phyloP scores from a whole-genome alignment of 352 stramenopile genomes.

The Phytopythium cucurbitacearum region DNA sequence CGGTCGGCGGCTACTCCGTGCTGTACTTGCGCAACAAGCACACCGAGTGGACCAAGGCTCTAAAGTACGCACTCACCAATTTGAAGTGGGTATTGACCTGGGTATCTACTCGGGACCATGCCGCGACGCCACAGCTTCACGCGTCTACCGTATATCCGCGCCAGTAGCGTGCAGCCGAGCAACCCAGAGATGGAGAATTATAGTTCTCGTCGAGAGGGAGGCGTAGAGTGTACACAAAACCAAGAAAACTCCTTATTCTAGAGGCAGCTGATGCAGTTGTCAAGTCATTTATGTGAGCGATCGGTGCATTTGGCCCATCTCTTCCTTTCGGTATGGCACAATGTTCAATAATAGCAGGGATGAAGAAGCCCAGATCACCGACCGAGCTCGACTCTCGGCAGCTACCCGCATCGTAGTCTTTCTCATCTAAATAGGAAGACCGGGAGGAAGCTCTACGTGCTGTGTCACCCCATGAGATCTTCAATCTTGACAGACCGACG shows the following conservation, averaged over 20 bases:
- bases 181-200: too few relatives aligned
- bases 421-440: constrained; percentile 39
- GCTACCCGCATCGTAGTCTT: background rate
- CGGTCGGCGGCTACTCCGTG: constrained; percentile 63
- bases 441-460: constrained; percentile 3
- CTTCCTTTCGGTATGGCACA: too few relatives aligned
- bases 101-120: constrained; percentile 35
- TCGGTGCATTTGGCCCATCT: too few relatives aligned
- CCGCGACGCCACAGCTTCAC: constrained; percentile 1
- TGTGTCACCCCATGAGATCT: constrained; percentile 29
- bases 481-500: constrained; percentile 38
- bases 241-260: background rate
- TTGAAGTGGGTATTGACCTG: constrained; percentile 84
- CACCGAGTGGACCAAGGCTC: constrained; percentile 81
- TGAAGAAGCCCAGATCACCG: background rate
- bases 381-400: background rate
- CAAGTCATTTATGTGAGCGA: too few relatives aligned
- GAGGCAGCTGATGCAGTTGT: too few relatives aligned
- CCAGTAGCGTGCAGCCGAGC: too few relatives aligned
- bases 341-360: too few relatives aligned
- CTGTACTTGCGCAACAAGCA: constrained; percentile 81
- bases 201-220: background rate
- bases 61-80: constrained; percentile 83
- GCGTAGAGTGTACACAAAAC: constrained; percentile 5
- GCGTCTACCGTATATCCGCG: too few relatives aligned